Percentiles rank a stretch among this genome's conserved stretches.
These are phyloP conservation scores for Cucurbita argyrosperma DNA, from an alignment of 306 rosid species.

Conservation along the genomic window DNA sequence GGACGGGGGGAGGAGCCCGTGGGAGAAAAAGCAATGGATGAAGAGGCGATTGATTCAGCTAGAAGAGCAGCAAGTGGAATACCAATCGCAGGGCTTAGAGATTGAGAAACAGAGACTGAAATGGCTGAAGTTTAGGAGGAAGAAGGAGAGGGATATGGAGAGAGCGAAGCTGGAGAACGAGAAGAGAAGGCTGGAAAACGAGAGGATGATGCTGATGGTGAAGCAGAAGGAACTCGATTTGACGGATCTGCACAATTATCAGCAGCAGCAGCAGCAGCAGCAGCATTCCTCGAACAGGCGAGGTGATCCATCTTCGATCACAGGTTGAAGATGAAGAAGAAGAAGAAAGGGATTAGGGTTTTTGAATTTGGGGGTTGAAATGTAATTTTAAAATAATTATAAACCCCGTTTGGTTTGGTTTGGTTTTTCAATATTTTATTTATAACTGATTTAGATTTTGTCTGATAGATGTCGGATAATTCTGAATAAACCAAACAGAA, in stretches of 20 bases:
- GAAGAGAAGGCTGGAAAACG: constrained; percentile 37
- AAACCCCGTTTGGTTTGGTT: neutral
- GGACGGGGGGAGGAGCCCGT: constrained; percentile 43
- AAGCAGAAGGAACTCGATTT: constrained; percentile 55
- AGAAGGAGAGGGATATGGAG: constrained; percentile 87
- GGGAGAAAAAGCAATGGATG: constrained; percentile 82
- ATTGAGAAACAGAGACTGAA: constrained; percentile 69
- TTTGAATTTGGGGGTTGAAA: neutral
- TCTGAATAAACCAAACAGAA: neutral
- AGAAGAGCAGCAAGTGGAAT: constrained; percentile 52
- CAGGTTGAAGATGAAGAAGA: constrained; percentile 7
- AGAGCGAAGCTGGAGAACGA: constrained; percentile 63
- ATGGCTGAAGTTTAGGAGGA: constrained; percentile 71
- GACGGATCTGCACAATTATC: constrained; percentile 23
- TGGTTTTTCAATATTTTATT: neutral
- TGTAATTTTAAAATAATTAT: neutral
- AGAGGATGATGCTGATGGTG: constrained; percentile 58
- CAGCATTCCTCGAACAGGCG: constrained; percentile 39
- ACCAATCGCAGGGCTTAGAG: constrained; percentile 36
- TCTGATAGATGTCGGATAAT: neutral
- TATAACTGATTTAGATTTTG: neutral
- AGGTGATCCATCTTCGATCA: constrained; percentile 26
- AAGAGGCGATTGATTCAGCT: constrained; percentile 30
- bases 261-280: constrained; percentile 17
- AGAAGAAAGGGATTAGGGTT: neutral